Evolutionary conservation across 352 stramenopile genomes (phyloP), one percentile per base, ranked within the genome.

Genomic region (Globisporangium abappressorium): DNA sequence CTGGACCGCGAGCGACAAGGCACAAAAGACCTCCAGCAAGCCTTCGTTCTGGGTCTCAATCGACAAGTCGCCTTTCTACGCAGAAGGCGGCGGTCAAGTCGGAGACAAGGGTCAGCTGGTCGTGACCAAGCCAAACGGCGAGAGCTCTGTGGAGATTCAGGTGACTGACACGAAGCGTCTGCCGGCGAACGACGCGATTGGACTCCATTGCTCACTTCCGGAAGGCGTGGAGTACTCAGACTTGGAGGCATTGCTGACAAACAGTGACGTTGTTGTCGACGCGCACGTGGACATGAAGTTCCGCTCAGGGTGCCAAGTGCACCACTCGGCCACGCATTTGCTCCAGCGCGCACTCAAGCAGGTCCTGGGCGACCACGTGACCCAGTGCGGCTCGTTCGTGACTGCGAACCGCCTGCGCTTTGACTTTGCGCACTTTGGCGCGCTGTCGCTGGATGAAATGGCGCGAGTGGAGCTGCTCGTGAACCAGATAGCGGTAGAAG

Each of bases 241-340:
- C 18, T n/a, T 88, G 20, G 68, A 74, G 43, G 53, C 49, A 3
- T 49, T 79, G 22, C 58, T 68, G 24, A 36, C 53, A 15, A n/a
- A 8, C 3, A 67, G 18, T 22, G 60, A 56, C 18, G 20, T 43
- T 64, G 28, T 61, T 1, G 77, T 91, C 0, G 67, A 82, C 6
- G 84, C 75, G 1, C 53, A 72, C 3, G 87, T 94, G 20, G 76
- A 93, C 65, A 47, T 30, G 15, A 73, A 68, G 55, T 84, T 87
- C 43, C 84, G 82, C 33, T 62, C 56, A n/a, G 74, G 82, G 14
- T 90, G 84, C 57, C 68, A 74, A 57, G 74, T 81, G 3, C 86
- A 96, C 57, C 88, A 96, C 80, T 89, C 85, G 34, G 84, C 85
- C 26, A 95, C 88, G 12, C 88, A 96, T 59, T 59, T 95, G 46